phyloP scores from a whole-genome alignment of 495 filamentous ascomycete species.

The Pseudoneurospora amorphoporcata region DNA sequence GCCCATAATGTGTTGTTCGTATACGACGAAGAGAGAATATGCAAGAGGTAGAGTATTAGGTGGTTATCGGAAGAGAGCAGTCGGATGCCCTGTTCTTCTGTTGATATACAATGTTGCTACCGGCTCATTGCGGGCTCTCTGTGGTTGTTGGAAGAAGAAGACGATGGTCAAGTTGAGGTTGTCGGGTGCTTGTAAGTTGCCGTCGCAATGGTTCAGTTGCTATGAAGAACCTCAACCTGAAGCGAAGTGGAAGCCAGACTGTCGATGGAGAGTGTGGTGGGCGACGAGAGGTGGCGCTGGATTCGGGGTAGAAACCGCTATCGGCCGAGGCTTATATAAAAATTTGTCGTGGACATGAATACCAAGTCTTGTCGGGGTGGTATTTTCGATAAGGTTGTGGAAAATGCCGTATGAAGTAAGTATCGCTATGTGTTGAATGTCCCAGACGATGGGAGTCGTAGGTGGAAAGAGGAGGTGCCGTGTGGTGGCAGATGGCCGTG shows the following conservation, averaged over 20 bases:
- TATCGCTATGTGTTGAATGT: background rate
- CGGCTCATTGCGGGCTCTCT: slow-evolving; percentile 4
- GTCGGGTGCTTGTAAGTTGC: background rate
- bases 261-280: background rate
- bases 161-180: background rate
- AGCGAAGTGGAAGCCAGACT: background rate
- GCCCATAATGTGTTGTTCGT: slow-evolving; percentile 3
- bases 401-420: background rate
- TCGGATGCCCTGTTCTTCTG: slow-evolving; percentile 9
- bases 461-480: background rate
- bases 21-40: background rate
- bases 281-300: background rate
- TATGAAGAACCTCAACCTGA: background rate
- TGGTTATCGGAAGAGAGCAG: background rate
- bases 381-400: background rate
- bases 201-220: background rate
- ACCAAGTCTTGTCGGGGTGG: background rate
- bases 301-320: background rate
- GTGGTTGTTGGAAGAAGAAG: background rate
- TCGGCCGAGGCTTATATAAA: background rate
- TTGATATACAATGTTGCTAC: slow-evolving; percentile 1
- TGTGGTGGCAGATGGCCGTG: background rate
- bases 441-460: background rate
- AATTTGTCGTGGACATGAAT: background rate
- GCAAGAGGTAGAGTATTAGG: background rate